Evolutionary conservation across 768 basidiomycete species (phyloP), one percentile per base, ranked within the genome.

Genomic region (Termitomyces titanicus): DNA sequence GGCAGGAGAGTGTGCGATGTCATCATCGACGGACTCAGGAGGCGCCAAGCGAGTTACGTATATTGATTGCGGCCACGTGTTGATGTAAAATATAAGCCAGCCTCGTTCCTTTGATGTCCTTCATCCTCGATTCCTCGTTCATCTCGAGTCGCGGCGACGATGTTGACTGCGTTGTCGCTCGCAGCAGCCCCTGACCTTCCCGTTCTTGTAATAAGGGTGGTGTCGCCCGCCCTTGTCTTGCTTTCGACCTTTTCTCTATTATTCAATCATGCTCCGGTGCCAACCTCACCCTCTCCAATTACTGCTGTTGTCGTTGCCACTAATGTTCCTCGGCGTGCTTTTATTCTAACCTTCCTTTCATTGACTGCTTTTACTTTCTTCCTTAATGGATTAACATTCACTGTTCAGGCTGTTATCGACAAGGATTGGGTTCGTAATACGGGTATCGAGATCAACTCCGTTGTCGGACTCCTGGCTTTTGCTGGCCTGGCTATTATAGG

Each of bases 291-390:
- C 33, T 87, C 85, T 40, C 83, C 83, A 61, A 92, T 93, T 66
- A 89, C 84, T 37, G 72, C 86, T 50, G 89, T 93, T 68, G 83
- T 92, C 70, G 83, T 92, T 66, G 80, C 85, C 53, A 80, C 79
- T 54, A 76, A 80, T 56, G 76, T 85, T 50, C 93, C 94, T 39
- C 86, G 94, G 65, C 83, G 88, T 56, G 79, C 80, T 39, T 70
- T 85, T 56, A 93, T 98, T 66, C 77, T 94, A 45, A 68, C 78
- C 40, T 73, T 92, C 57, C 77, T 95, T 45, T 82, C 87, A 47
- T 73, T 94, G 51, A 66, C 79, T 22, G 80, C 89, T n/a, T 68
- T 87, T 48, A 85, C 88, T 15, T 95, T 84, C 67, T 75, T 95
- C 48, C 70, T 84, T 29, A 92, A 96, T 65, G 94, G 91, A 13